Evolutionary conservation across 2,329 filamentous ascomycete genomes (phyloP), one percentile per base, ranked within the genome.

Genomic region (Celoporthe dispersa): DNA sequence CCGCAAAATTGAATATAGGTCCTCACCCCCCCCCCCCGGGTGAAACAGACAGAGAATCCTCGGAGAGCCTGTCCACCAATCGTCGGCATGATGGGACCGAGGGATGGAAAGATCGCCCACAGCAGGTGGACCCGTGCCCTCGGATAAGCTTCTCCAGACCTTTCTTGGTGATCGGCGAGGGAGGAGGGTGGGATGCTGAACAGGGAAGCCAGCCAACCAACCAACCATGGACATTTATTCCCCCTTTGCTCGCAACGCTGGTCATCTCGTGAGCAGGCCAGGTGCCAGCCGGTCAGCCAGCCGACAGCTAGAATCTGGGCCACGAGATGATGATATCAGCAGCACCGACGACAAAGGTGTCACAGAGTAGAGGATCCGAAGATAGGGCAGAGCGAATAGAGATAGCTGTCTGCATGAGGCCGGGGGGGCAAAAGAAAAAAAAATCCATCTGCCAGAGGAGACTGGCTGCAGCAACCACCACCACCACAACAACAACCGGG

Each of bases 91-190:
- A 39, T 14, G 60, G 35, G 12, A 7, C 60, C 35, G 14, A 44
- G 60, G 39, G 39, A 60, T 35, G 33, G 28, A 5, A 37, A n/a
- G 57, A 60, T 60, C 57, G 57, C 33, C 31, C 25, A 57, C 11
- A 16, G 12, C n/a, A 12, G 28, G 41, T 51, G 28, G 63, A n/a
- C 48, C 63, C 35, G 5, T 16, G 6, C 16, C 16, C 22, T 48
- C 22, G 44, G 63, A 65, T 65, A 55, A 65, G 63, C 31, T 55
- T 65, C 63, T 48, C 37, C 39, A 51, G 57, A 60, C 57, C 44
- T 48, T 48, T 48, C n/a, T 48, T n/a, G 22, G 44, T 60, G 57
- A 60, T 60, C 57, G 33, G 25, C 57, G 25, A 19, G 28, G 28
- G 6, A 19, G 12, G 12, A 22, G 57, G 33, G 33, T 5, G 22